Conservation (phyloP, 495 filamentous ascomycete species). For the Trichoderma reesei region DNA sequence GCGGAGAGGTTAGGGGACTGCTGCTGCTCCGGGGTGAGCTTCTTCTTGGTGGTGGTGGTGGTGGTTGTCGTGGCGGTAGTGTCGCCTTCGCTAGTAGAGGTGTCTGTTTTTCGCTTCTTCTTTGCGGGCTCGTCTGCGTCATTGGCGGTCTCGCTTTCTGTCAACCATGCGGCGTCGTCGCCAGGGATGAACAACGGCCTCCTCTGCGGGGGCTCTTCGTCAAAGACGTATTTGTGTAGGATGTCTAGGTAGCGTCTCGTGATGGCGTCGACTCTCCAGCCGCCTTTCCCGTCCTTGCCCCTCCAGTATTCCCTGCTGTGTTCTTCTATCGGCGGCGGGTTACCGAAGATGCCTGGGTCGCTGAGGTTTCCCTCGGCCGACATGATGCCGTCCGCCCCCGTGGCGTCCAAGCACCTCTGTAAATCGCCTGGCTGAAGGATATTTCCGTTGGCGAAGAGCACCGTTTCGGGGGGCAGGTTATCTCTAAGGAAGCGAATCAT, state of each 20-base stretch:
- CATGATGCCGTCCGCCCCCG: conserved; percentile 90
- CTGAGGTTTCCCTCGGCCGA: conserved; percentile 88
- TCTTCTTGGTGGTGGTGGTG: conserved; percentile 23
- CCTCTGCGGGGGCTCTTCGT: conserved; percentile 48
- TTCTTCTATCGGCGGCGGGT: conserved; percentile 49
- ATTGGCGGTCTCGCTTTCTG: conserved; percentile 19
- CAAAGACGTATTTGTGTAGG: conserved; percentile 64
- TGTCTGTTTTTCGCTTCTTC: conserved; percentile 54
- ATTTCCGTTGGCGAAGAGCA: conserved; percentile 96
- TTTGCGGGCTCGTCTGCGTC: conserved; percentile 30
- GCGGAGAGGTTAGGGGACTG: conserved; percentile 62
- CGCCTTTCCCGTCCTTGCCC: conserved; percentile 68
- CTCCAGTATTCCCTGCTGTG: conserved; percentile 77
- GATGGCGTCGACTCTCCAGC: conserved; percentile 82
- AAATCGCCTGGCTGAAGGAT: conserved; percentile 76
- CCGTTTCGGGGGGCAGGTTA: conserved; percentile 73
- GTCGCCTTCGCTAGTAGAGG: no score
- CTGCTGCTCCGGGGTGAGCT: conserved; percentile 23
- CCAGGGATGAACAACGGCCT: conserved; percentile 66
- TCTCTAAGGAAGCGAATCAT: conserved; percentile 74
- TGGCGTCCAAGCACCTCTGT: conserved; percentile 67
- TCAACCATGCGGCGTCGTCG: conserved; percentile 38
- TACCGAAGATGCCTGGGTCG: conserved; percentile 78
- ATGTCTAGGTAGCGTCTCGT: conserved; percentile 85
- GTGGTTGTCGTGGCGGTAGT: no score